Evolutionary conservation across 768 basidiomycete species (phyloP).

Genomic region (Boletellus ananas): DNA sequence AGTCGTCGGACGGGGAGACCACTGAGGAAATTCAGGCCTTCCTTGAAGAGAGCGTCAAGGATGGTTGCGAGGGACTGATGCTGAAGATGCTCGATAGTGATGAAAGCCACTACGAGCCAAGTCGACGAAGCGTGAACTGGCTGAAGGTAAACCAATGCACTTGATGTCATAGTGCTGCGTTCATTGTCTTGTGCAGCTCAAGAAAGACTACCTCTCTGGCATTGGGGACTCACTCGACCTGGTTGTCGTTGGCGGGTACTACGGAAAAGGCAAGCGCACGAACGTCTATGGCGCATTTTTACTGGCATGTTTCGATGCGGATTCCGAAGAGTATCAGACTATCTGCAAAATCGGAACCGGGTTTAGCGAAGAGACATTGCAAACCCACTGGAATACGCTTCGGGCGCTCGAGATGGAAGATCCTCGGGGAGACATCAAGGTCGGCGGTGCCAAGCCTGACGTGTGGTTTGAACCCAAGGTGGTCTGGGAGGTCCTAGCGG

Average conservation of each 20-base stretch:
- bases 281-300: conserved; percentile 98
- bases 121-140: conserved; percentile 95
- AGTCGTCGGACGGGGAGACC: conserved; percentile 82
- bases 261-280: conserved; percentile 97
- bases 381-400: conserved; percentile 74
- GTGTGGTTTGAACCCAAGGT: conserved; percentile 97
- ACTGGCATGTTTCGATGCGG: conserved; percentile 93
- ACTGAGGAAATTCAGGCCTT: conserved; percentile 93
- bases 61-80: conserved; percentile 99
- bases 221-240: conserved; percentile 97
- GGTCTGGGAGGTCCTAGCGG: conserved; percentile 98
- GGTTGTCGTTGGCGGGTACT: conserved; percentile 96
- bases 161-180: neutral
- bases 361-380: conserved; percentile 88
- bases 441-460: conserved; percentile 93
- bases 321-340: conserved; percentile 92
- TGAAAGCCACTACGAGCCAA: conserved; percentile 93
- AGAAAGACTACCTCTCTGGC: conserved; percentile 97
- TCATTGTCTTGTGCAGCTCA: conserved; percentile 56
- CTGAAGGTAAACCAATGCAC: conserved; percentile 65
- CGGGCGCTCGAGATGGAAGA: conserved; percentile 71
- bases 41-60: conserved; percentile 94
- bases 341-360: conserved; percentile 99
- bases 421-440: conserved; percentile 77
- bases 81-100: conserved; percentile 96